phyloP scores from a whole-genome alignment of 2,329 filamentous ascomycete species.

The Myriosclerotinia scirpicola region DNA sequence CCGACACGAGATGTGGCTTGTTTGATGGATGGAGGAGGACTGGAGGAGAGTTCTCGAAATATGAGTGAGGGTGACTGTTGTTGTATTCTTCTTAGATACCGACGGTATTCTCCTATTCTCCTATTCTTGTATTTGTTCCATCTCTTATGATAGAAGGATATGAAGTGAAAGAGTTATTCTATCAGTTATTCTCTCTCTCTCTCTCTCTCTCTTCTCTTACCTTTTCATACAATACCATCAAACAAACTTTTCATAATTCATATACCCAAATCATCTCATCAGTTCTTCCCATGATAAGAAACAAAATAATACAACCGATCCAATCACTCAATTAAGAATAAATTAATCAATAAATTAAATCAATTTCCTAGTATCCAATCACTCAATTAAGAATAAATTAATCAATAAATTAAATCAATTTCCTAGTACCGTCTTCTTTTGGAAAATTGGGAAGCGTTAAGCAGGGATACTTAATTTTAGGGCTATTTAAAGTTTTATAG shows the following conservation, averaged over 20 bases:
- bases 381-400: slow-evolving; percentile 10
- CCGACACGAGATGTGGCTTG: background rate
- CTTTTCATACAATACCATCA: background rate
- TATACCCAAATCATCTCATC: background rate
- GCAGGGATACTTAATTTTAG: no score
- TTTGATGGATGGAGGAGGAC: background rate
- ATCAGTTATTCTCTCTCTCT: no score
- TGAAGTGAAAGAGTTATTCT: no score
- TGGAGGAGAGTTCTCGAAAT: no score
- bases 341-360: slow-evolving; percentile 6
- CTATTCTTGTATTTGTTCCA: no score
- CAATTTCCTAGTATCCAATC: slow-evolving; percentile 14
- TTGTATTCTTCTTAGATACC: no score
- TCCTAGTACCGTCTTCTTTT: no score
- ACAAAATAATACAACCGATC: background rate
- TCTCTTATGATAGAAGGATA: background rate
- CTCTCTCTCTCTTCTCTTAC: background rate
- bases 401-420: slow-evolving; percentile 8
- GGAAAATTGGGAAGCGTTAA: no score
- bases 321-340: slow-evolving; percentile 13
- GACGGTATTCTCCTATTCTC: no score
- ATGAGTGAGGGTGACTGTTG: no score
- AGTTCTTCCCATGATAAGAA: background rate
- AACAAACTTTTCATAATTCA: background rate
- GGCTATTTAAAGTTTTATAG: no score